Evolutionary conservation across 352 stramenopile genomes (phyloP).

Genomic region (Sclerospora graminicola): DNA sequence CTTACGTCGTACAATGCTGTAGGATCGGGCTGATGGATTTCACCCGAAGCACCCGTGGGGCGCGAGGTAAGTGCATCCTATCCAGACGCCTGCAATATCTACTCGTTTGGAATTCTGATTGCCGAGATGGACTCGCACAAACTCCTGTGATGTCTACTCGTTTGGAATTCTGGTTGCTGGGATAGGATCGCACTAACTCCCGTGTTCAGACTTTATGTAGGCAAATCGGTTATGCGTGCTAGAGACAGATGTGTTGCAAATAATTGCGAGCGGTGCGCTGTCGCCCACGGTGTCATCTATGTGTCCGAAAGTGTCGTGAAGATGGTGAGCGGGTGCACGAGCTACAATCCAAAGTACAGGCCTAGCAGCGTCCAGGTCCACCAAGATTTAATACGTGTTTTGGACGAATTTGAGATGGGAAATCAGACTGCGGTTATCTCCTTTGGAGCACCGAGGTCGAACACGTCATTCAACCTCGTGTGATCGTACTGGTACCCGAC

Average conservation of each 20-base stretch:
- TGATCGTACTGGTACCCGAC: too few species aligned
- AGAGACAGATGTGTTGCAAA: too few species aligned
- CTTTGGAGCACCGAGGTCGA: slow-evolving; percentile 9
- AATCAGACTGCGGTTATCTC: slow-evolving; percentile 16
- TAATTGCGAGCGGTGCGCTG: too few species aligned
- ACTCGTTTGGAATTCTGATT: slow-evolving; percentile 59
- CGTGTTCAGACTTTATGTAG: too few species aligned
- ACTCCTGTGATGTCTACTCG: slow-evolving; percentile 48
- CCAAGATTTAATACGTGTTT: too few species aligned
- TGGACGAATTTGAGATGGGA: too few species aligned
- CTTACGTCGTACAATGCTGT: too few species aligned
- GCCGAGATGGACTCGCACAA: slow-evolving; percentile 63
- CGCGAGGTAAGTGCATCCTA: slow-evolving; percentile 38
- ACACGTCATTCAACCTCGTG: too few species aligned
- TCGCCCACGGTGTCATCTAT: slow-evolving; percentile 36
- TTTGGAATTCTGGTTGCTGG: slow-evolving; percentile 42
- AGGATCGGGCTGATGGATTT: slow-evolving; percentile 56
- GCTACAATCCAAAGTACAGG: slow-evolving; percentile 26
- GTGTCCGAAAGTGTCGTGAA: slow-evolving; percentile 44
- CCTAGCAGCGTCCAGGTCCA: too few species aligned
- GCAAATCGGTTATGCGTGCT: too few species aligned
- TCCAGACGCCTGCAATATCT: too few species aligned
- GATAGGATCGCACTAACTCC: slow-evolving; percentile 47
- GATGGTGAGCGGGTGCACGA: too few species aligned
- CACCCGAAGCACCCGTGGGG: slow-evolving; percentile 49